These are phyloP conservation scores for Parvularia atlantis DNA, from an alignment of 78 protist genomes.

Conservation along the genomic window DNA sequence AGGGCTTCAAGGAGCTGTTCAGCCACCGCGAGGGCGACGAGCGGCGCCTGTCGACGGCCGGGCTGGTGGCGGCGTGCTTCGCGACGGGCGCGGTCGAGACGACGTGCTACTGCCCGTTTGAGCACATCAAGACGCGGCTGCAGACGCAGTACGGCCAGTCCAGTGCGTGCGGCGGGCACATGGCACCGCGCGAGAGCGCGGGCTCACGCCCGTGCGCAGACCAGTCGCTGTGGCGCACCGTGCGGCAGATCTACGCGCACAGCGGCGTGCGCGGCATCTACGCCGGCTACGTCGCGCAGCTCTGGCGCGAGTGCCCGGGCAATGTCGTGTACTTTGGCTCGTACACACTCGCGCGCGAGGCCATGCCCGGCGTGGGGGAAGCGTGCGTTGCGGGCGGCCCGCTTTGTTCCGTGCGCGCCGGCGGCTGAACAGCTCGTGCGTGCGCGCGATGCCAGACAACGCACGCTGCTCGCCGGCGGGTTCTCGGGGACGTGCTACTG, in stretches of 20 bases:
- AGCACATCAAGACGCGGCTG: not conserved
- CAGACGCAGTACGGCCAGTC: no score
- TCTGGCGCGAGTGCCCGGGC: not conserved
- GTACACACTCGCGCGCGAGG: not conserved
- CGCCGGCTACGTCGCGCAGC: not conserved
- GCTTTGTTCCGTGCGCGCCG: not conserved
- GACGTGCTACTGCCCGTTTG: not conserved
- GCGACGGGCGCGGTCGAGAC: not conserved
- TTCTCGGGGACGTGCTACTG: not conserved
- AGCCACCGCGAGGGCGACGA: not conserved
- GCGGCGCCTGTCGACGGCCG: not conserved
- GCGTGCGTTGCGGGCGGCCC: not conserved
- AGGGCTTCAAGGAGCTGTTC: not conserved
- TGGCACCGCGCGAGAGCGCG: not conserved
- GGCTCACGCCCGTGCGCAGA: no score
- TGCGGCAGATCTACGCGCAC: not conserved
- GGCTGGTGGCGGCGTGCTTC: not conserved
- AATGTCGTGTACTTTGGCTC: not conserved
- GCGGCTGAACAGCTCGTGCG: no score
- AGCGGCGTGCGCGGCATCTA: not conserved
- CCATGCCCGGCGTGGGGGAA: not conserved
- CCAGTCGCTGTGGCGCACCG: not conserved
- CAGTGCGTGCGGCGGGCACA: no score
- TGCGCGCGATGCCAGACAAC: no score
- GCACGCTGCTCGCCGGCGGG: constrained; percentile 3